A percentile compares a stretch with the other conserved stretches of the same genome.
These are phyloP conservation scores for Hypsizygus marmoreus DNA, from an alignment of 768 basidiomycete genomes.

Conservation along the genomic window DNA sequence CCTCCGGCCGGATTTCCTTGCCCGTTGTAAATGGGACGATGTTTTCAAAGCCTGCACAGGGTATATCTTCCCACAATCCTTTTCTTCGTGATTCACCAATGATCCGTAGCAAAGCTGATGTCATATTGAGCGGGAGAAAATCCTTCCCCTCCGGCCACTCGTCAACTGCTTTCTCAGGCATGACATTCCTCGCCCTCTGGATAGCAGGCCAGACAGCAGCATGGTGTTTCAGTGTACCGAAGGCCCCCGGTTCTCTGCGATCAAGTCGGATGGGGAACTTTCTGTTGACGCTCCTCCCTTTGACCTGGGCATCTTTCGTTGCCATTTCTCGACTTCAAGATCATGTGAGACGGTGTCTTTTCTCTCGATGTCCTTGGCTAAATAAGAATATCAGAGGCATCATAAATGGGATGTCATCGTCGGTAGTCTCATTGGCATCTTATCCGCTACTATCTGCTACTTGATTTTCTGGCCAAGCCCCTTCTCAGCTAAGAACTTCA, in stretches of 20 bases:
- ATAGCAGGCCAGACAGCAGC: slow-evolving; percentile 66
- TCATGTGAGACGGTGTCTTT: slow-evolving; percentile 46
- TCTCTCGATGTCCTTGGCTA: not conserved
- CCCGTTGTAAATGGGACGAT: slow-evolving; percentile 63
- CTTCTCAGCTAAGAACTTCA: slow-evolving; percentile 44
- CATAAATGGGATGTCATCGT: slow-evolving; percentile 71
- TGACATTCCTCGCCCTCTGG: slow-evolving; percentile 63
- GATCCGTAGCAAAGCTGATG: slow-evolving; percentile 31
- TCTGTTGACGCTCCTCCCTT: slow-evolving; percentile 49
- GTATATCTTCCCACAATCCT: slow-evolving; percentile 30
- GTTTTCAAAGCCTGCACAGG: slow-evolving; percentile 52
- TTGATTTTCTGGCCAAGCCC: slow-evolving; percentile 69
- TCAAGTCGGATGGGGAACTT: slow-evolving; percentile 52
- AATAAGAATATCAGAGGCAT: slow-evolving; percentile 46
- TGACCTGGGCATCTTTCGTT: slow-evolving; percentile 61
- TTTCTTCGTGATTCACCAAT: slow-evolving; percentile 7
- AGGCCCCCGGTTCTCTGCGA: slow-evolving; percentile 33
- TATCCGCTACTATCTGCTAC: slow-evolving; percentile 52
- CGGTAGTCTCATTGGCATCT: slow-evolving; percentile 58
- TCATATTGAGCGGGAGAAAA: slow-evolving; percentile 50
- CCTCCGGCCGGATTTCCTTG: slow-evolving; percentile 67
- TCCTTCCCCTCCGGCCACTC: slow-evolving; percentile 77
- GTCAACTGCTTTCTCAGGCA: slow-evolving; percentile 64
- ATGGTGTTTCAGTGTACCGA: slow-evolving; percentile 49
- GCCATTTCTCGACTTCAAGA: slow-evolving; percentile 65